These are phyloP conservation scores for Crucibulum laeve DNA, from an alignment of 768 basidiomycete genomes.

Conservation along the genomic window DNA sequence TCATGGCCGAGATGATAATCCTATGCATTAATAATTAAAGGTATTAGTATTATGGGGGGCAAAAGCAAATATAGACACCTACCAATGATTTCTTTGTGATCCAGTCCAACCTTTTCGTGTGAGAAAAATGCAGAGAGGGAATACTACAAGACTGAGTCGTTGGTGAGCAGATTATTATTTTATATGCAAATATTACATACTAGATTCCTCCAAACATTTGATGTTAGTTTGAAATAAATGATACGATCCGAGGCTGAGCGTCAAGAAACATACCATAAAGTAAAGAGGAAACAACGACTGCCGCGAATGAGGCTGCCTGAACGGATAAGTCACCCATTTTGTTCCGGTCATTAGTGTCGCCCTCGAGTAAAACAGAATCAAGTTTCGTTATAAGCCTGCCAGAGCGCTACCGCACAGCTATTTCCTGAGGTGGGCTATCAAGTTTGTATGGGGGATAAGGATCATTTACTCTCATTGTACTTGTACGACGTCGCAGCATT, in stretches of 20 bases:
- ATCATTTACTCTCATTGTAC: too few relatives aligned
- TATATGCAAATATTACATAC: not conserved
- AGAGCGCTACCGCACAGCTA: too few relatives aligned
- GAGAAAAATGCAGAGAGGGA: not conserved
- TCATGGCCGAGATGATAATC: slow-evolving; percentile 7
- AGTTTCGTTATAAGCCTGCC: too few relatives aligned
- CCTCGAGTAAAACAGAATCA: too few relatives aligned
- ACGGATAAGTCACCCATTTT: too few relatives aligned
- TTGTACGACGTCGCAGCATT: too few relatives aligned
- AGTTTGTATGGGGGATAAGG: too few relatives aligned
- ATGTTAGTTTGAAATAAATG: not conserved
- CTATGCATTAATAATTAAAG: slow-evolving; percentile 2
- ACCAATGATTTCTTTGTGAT: not conserved
- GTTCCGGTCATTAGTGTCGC: too few relatives aligned
- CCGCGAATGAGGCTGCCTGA: not conserved
- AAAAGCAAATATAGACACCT: not conserved
- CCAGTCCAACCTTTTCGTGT: not conserved
- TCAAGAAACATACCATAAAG: not conserved
- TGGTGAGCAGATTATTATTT: not conserved
- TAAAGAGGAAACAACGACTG: not conserved
- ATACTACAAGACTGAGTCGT: not conserved
- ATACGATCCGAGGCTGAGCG: not conserved
- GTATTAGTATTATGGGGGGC: not conserved
- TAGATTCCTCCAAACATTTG: not conserved
- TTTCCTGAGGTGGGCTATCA: too few relatives aligned